Conservation (phyloP, 352 stramenopile genomes). For the Globisporangium okanoganense region DNA sequence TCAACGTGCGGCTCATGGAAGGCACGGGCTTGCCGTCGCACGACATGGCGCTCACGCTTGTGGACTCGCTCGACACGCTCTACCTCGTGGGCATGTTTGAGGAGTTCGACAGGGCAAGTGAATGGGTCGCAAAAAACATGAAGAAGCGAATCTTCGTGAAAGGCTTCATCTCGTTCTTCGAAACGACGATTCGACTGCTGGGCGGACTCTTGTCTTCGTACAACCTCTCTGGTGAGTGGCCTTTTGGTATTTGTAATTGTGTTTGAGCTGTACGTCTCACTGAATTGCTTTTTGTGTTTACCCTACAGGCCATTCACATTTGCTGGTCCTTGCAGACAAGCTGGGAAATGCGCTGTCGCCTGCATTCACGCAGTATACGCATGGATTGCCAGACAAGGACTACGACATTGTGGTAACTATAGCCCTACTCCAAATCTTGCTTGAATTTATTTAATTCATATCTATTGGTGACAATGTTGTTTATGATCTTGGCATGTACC, state of each 20-base stretch:
- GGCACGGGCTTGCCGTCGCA: constrained; percentile 49
- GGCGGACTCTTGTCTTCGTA: constrained; percentile 69
- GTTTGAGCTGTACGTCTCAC: neutral
- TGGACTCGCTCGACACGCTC: constrained; percentile 77
- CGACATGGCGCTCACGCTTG: constrained; percentile 77
- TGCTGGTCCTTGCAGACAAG: constrained; percentile 59
- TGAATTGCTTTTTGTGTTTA: neutral
- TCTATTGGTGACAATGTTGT: neutral
- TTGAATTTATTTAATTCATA: neutral
- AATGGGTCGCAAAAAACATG: constrained; percentile 67
- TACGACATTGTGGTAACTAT: constrained; percentile 53
- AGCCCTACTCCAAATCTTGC: neutral
- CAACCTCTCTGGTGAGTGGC: constrained; percentile 42
- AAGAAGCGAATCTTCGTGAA: constrained; percentile 58
- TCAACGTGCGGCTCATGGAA: constrained; percentile 61
- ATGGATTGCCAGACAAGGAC: constrained; percentile 63
- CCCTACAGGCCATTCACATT: constrained; percentile 36
- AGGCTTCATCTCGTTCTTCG: constrained; percentile 72
- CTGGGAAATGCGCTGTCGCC: constrained; percentile 58
- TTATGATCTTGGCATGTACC: too few species aligned
- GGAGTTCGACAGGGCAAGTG: constrained; percentile 63
- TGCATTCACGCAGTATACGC: constrained; percentile 43
- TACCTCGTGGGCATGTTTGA: constrained; percentile 76
- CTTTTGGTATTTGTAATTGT: too few species aligned
- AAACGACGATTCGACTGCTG: constrained; percentile 77